Base-by-base conservation (phyloP, 352 stramenopile genomes). In the Phytophthora sansomeana region DNA sequence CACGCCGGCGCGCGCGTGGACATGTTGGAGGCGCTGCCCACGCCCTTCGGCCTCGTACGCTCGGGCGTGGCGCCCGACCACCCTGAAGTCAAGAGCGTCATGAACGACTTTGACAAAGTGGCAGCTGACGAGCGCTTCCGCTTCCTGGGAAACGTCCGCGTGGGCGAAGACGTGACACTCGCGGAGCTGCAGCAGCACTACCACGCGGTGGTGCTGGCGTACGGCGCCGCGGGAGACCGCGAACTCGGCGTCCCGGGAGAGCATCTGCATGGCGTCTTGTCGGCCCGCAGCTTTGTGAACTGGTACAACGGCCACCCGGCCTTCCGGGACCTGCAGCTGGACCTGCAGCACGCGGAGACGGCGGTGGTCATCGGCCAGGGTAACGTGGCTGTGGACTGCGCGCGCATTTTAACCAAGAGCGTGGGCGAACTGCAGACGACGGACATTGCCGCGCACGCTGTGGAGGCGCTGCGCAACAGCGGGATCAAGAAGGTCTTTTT, bases 241-340 rank as follows among this genome's bases (percentile, higher is more conserved):
- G 77, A 87, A 55, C 75, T 99, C 4, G 80, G 81, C 29, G 80
- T 99, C 41, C 87, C 88, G 13, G 94, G 92, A 14, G 93, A 98
- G 67, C 58, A 84, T 8, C 72, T 93, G 4, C 16, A 49, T 0
- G 81, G 81, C 26, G 91, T 99, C 14, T 61, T 98, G 49, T 91
- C 81, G 29, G 93, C 97, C 5, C 79, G 97, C 19, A 83, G 93
- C 58, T 99, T 99, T 73, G 97, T 99, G 11, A 97, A 98, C 74
- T 99, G 97, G 97, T 99, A 99, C 86, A 99, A 99, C 69, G 97
- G 95, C 38, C 97, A 99, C 83, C 96, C 96, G 7, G 84, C 97
- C 6, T 98, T 97, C 78, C 80, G 88, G 42, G 80, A 97, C 53
- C 61, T 99, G 32, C 73, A 85, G 14, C 52, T 89, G 28, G 74